A percentile compares a stretch with the other conserved stretches of the same genome.
Conservation (phyloP, 768 basidiomycete species). For the Candolleomyces eurysporus region DNA sequence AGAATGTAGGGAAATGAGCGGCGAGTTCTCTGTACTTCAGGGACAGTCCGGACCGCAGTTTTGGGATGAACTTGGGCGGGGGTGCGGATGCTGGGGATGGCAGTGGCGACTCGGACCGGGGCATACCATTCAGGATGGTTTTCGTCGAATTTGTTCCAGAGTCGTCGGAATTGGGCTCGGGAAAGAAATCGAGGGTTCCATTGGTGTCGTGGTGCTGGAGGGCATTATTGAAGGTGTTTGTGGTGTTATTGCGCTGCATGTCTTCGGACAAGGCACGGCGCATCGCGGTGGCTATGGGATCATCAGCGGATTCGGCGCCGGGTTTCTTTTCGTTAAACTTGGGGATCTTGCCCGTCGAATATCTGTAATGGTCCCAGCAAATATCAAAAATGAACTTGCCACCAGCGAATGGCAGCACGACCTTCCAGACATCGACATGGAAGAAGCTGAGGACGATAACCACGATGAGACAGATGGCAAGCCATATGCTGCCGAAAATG, state of each 20-base stretch:
- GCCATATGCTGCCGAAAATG: slow-evolving; percentile 64
- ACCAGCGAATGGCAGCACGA: slow-evolving; percentile 81
- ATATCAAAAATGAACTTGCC: background rate
- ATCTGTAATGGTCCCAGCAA: background rate
- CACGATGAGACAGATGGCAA: slow-evolving; percentile 65
- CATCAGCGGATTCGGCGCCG: background rate
- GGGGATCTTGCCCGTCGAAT: background rate
- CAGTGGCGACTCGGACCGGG: background rate
- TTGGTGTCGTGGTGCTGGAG: background rate
- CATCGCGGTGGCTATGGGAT: background rate
- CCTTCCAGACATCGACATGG: slow-evolving; percentile 80
- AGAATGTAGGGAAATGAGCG: slow-evolving; percentile 65
- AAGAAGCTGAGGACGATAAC: slow-evolving; percentile 77
- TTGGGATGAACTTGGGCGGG: background rate
- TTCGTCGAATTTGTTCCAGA: background rate
- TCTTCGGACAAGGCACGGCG: background rate
- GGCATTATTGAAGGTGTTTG: background rate
- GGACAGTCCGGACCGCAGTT: too few relatives aligned
- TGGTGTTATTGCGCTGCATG: background rate
- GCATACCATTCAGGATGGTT: background rate
- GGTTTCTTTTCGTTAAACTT: background rate
- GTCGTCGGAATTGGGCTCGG: background rate
- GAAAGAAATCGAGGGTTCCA: slow-evolving; percentile 11
- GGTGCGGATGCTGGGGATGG: background rate
- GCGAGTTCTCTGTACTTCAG: too few relatives aligned